Conservation (phyloP, 768 basidiomycete species). For the Pleurotus sapidus region DNA sequence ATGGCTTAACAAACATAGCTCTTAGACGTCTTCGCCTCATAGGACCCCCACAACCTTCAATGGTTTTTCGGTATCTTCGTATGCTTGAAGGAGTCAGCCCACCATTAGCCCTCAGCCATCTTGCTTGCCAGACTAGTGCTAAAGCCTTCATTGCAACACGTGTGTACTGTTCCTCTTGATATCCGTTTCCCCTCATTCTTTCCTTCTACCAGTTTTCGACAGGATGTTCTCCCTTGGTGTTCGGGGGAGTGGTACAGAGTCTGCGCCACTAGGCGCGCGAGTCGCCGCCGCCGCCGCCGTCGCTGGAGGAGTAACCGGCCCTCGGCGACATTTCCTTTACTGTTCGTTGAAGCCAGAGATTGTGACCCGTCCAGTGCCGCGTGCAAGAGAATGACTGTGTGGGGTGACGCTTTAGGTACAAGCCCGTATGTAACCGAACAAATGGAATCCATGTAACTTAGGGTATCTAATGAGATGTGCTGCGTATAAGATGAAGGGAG, state of each 20-base stretch:
- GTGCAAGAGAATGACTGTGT: background rate
- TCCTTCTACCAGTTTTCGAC: constrained; percentile 65
- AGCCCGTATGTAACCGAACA: background rate
- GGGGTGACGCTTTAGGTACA: background rate
- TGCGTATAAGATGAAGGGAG: background rate
- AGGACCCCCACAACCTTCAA: constrained; percentile 87
- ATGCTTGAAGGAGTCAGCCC: constrained; percentile 91
- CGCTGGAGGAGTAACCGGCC: constrained; percentile 61
- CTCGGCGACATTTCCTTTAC: constrained; percentile 82
- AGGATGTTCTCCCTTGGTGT: constrained; percentile 86
- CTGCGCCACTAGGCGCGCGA: constrained; percentile 57
- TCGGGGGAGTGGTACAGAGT: constrained; percentile 70
- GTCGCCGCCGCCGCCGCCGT: constrained; percentile 60
- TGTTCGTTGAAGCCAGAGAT: constrained; percentile 70
- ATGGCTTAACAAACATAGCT: background rate
- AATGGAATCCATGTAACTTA: constrained; percentile 1
- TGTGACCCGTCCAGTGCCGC: constrained; percentile 31
- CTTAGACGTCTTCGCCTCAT: background rate
- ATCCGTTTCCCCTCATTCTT: constrained; percentile 4
- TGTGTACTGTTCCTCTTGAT: constrained; percentile 31
- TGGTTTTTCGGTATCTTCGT: constrained; percentile 90
- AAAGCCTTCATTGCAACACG: constrained; percentile 86
- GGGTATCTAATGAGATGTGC: constrained; percentile 5
- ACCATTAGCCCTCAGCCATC: constrained; percentile 80
- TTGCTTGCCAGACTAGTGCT: constrained; percentile 85